Evolutionary conservation across 1,284 basidiomycete species (phyloP).

Genomic region (Ustilago trichophora): DNA sequence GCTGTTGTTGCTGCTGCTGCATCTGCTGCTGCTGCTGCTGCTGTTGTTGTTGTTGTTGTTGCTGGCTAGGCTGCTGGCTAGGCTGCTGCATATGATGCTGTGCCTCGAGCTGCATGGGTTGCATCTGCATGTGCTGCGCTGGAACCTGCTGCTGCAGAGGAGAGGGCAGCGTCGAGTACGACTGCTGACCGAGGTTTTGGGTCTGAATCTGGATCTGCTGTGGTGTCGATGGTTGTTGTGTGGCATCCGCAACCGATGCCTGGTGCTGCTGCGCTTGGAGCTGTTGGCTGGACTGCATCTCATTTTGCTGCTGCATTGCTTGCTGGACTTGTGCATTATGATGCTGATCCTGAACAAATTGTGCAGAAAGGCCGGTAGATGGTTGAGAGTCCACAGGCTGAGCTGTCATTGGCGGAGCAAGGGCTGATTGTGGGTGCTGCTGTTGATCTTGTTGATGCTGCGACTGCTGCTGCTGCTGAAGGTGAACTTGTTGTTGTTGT

Average conservation of each 20-base stretch:
- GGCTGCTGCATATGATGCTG: constrained; percentile 14
- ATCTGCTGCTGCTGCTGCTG: constrained; percentile 8
- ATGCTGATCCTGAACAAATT: constrained; percentile 6
- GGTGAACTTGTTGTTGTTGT: constrained; percentile 26
- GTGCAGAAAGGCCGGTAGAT: constrained; percentile 1
- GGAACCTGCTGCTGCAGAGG: constrained; percentile 28
- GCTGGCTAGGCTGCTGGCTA: too few species aligned
- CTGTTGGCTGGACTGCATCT: constrained; percentile 10
- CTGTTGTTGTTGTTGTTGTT: constrained; percentile 8
- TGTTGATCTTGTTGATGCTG: constrained; percentile 24
- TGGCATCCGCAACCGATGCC: too few species aligned
- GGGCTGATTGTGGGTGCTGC: constrained; percentile 11
- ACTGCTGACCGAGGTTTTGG: constrained; percentile 15
- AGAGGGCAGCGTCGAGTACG: constrained; percentile 23
- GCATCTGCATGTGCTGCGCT: constrained; percentile 20
- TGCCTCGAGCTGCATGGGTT: constrained; percentile 23
- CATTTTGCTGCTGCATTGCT: constrained; percentile 6
- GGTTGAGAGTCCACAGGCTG: constrained; percentile 3
- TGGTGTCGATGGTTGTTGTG: constrained; percentile 19
- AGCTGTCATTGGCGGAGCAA: constrained; percentile 20
- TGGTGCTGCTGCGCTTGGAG: constrained; percentile 8
- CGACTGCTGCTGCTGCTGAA: constrained; percentile 17
- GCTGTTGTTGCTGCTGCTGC: constrained; percentile 1
- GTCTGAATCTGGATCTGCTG: constrained; percentile 15
- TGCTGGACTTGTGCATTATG: not conserved